Percentiles rank a stretch among this genome's conserved stretches.
Evolutionary conservation across 768 basidiomycete genomes (phyloP).

Genomic region (Strobilomyces dryophilus): DNA sequence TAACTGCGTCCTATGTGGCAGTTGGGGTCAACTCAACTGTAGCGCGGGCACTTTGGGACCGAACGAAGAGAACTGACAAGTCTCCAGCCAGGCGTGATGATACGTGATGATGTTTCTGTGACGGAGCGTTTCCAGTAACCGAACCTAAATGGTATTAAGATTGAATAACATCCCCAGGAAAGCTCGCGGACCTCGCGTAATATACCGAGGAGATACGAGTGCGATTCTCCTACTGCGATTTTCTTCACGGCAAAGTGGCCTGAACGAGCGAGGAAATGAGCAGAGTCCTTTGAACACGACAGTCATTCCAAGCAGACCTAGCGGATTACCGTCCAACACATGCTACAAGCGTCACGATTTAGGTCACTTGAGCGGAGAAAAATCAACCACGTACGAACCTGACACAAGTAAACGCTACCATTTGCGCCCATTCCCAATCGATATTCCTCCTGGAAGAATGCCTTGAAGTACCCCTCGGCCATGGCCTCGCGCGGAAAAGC

Average conservation of each 20-base stretch:
- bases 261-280: constrained; percentile 17
- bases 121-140: constrained; percentile 77
- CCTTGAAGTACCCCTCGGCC: constrained; percentile 90
- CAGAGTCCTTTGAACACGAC: background rate
- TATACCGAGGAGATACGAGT: constrained; percentile 78
- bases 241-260: constrained; percentile 95
- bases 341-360: constrained; percentile 44
- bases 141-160: constrained; percentile 45
- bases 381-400: constrained; percentile 42
- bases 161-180: background rate
- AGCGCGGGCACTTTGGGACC: constrained; percentile 85
- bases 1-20: background rate
- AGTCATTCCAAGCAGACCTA: constrained; percentile 44
- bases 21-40: constrained; percentile 50
- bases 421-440: constrained; percentile 94
- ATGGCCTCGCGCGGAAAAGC: constrained; percentile 66
- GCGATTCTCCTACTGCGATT: constrained; percentile 90
- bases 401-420: constrained; percentile 85
- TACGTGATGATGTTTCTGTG: constrained; percentile 95
- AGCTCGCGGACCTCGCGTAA: constrained; percentile 59
- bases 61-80: constrained; percentile 79
- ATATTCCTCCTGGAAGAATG: constrained; percentile 89
- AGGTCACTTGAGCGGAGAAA: background rate
- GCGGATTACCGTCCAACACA: constrained; percentile 78
- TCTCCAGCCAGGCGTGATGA: constrained; percentile 93